Evolutionary conservation across 2,329 filamentous ascomycete genomes (phyloP), one percentile per base, ranked within the genome.

Genomic region (Trichoderma simmonsii): DNA sequence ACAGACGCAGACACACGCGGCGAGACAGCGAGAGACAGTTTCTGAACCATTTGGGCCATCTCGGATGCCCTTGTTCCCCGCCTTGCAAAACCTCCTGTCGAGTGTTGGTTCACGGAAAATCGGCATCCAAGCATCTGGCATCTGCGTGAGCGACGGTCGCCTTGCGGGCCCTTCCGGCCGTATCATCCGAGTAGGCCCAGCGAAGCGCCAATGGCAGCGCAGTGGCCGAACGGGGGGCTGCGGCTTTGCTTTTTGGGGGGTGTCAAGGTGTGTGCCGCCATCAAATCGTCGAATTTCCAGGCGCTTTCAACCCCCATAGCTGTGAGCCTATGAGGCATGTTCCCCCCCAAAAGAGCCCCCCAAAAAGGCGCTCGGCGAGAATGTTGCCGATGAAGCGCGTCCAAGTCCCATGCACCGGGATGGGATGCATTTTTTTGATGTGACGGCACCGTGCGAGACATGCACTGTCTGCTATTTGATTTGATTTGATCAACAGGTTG

Each of bases 131-230:
- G 67, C 57, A 70, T 71, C 68, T 71, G 68, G 68, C 60, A 64
- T 71, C 68, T 71, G 60, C 34, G 68, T 26, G 32, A 64, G 68
- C 39, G 68, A 64, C 68, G 59, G 60, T 70, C 68, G 68, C 68
- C 68, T 64, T 71, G 68, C 68, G 68, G 68, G 68, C 68, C 68
- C 68, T 64, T 71, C 68, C 68, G 68, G 68, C 68, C 68, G 68
- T 36, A 70, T 71, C 60, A 71, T 71, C 68, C 68, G 68, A 71
- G 68, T 59, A 64, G 68, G 68, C 68, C 24, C 68, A 63, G 14
- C 21, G 15, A 4, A 30, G 32, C n/a, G 68, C 68, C 68, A 71
- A 71, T 71, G 32, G 60, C 48, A 71, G 48, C 51, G 32, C 21
- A 24, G 32, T 60, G 26, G 21, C 24, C 65, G 28, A 67, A 62